Percentiles rank a stretch among this genome's conserved stretches.
phyloP scores from a whole-genome alignment of 352 stramenopile genomes.

The Phytophthora syringae region DNA sequence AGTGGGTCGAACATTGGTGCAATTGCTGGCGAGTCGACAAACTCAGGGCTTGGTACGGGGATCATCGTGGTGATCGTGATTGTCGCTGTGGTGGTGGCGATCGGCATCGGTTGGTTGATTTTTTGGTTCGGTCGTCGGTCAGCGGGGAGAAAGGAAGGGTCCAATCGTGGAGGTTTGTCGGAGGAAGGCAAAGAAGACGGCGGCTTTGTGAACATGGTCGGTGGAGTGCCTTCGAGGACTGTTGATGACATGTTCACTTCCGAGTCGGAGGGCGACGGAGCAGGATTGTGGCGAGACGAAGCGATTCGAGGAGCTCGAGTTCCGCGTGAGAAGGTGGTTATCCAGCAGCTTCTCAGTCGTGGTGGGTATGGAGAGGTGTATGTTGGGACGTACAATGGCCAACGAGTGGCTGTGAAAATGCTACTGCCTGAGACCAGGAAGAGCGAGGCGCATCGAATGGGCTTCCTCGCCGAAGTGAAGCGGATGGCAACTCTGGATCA shows the following conservation, averaged over 20 bases:
- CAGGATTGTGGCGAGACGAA: slow-evolving; percentile 29
- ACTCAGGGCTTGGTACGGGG: slow-evolving; percentile 1
- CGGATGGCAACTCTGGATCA: slow-evolving; percentile 37
- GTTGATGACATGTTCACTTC: neutral
- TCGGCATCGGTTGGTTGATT: neutral
- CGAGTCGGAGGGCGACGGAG: neutral
- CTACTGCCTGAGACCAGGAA: slow-evolving; percentile 15
- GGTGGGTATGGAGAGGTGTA: slow-evolving; percentile 37
- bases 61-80: slow-evolving; percentile 9
- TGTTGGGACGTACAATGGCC: slow-evolving; percentile 14
- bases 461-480: slow-evolving; percentile 29
- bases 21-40: neutral
- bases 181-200: neutral
- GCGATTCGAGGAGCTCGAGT: slow-evolving; percentile 35
- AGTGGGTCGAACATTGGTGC: neutral
- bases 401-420: slow-evolving; percentile 32
- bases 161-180: too few species aligned
- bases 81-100: neutral
- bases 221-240: neutral
- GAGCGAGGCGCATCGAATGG: slow-evolving; percentile 15
- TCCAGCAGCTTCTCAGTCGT: slow-evolving; percentile 24
- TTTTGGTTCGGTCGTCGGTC: slow-evolving; percentile 3
- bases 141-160: neutral
- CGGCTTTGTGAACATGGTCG: slow-evolving; percentile 1
- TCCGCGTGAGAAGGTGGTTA: slow-evolving; percentile 33